Conservation (phyloP, 768 basidiomycete genomes). For the Paxillus ammoniavirescens region DNA sequence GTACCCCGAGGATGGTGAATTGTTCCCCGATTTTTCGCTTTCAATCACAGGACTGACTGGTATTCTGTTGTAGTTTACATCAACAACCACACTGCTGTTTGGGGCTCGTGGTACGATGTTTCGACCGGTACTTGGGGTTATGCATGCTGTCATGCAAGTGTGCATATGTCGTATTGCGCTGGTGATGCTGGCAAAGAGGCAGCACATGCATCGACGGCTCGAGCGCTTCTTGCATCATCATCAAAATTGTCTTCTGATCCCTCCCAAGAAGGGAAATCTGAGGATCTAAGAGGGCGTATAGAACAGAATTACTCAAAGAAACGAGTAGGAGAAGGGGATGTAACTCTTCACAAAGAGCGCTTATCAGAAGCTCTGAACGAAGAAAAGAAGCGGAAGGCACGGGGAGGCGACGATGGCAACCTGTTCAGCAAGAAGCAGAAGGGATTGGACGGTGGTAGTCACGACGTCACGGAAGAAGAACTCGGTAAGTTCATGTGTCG, state of each 20-base stretch:
- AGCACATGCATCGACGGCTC: slow-evolving; percentile 69
- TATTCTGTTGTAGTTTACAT: slow-evolving; percentile 56
- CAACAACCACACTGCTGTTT: slow-evolving; percentile 94
- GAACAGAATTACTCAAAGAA: slow-evolving; percentile 79
- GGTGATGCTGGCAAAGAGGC: slow-evolving; percentile 84
- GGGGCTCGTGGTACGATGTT: slow-evolving; percentile 93
- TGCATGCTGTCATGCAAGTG: slow-evolving; percentile 86
- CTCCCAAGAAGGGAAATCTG: slow-evolving; percentile 29
- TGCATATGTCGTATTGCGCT: slow-evolving; percentile 90
- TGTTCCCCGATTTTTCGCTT: slow-evolving; percentile 12
- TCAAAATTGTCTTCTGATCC: slow-evolving; percentile 27
- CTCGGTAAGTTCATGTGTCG: slow-evolving; percentile 51
- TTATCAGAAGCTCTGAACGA: slow-evolving; percentile 71
- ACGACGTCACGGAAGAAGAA: slow-evolving; percentile 89
- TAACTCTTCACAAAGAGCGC: slow-evolving; percentile 69
- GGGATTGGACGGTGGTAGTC: slow-evolving; percentile 46
- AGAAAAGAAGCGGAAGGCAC: slow-evolving; percentile 75
- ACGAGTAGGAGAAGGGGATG: slow-evolving; percentile 77
- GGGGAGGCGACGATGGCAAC: slow-evolving; percentile 54
- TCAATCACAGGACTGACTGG: slow-evolving; percentile 7
- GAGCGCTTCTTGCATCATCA: slow-evolving; percentile 55
- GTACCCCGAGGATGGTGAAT: slow-evolving; percentile 92
- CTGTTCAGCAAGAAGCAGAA: slow-evolving; percentile 62
- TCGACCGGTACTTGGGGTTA: slow-evolving; percentile 83
- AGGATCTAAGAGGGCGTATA: slow-evolving; percentile 37